Base-by-base conservation (phyloP, 2,329 filamentous ascomycete species). In the Epichloe hybrida region DNA sequence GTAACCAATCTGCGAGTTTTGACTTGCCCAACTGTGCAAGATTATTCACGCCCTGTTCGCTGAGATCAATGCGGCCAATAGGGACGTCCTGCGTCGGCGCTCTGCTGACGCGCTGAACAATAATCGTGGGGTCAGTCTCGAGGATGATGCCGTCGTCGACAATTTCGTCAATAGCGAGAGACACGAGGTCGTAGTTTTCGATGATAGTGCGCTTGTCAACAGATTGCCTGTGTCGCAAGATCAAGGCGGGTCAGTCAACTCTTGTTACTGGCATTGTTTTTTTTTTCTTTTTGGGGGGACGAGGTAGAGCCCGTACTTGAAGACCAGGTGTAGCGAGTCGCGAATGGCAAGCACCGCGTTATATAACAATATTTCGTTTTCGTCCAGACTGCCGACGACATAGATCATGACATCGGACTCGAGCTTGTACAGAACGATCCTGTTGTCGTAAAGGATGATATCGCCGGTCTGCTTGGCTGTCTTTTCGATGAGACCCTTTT, bases 361-460 rank as follows among this genome's bases (percentile, higher is more conserved):
- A 74, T 96, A 97, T 49, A 98, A 77, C 66, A 98, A 74, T 50
- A 98, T 86, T 72, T 98, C 93, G 69, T 97, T 98, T 77, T 98
- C 93, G 49, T 96, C 88, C 49, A 87, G 78, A 50, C 84, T 82
- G 57, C 91, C 91, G 11, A 98, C 87, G 27, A 97, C 86, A 66
- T 97, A 97, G 64, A 81, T 80, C 85, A 96, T 96, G 52, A 97
- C 86, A 68, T 98, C 93, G 60, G 87, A 89, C 74, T 98, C 93
- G 73, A 86, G 86, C 81, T 98, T 98, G 77, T 96, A 98, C 49
- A 97, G 84, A 50, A 97, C 88, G 54, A 98, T 85, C 62, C 88
- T 82, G 72, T 94, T 94, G 71, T 98, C 93, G 72, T 96, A 97
- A 51, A 98, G 81, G 60, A 98, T 94, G 61, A 98, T 93, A 72